Evolutionary conservation across 75 land plant species (phyloP).

Genomic region (Cunninghamia lanceolata): DNA sequence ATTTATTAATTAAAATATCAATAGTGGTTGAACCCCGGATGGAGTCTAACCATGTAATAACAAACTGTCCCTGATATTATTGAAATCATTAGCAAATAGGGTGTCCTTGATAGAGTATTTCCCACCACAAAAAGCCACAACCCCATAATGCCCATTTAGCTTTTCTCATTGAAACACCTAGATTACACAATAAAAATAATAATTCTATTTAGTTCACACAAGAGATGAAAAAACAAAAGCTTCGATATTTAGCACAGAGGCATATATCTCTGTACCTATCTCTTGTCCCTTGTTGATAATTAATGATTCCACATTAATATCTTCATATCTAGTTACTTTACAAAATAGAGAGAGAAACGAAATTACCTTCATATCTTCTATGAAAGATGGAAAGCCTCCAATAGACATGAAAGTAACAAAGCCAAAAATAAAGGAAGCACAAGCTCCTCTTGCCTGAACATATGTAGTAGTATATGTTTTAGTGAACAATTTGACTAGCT

Average conservation of each 20-base stretch:
- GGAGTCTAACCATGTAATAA: too few relatives aligned
- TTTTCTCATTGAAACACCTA: constrained; percentile 96
- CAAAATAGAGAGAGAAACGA: not conserved
- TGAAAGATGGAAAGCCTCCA: constrained; percentile 87
- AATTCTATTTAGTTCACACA: not conserved
- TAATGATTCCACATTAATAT: too few relatives aligned
- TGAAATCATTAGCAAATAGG: constrained; percentile 79
- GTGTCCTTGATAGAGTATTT: constrained; percentile 86
- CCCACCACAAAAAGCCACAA: constrained; percentile 83
- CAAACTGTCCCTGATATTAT: constrained; percentile 65
- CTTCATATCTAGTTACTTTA: not conserved
- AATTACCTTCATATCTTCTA: constrained; percentile 49
- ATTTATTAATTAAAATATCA: too few relatives aligned
- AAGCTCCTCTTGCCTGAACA: constrained; percentile 86
- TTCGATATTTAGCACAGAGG: not conserved
- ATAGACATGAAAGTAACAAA: constrained; percentile 94
- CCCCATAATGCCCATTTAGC: constrained; percentile 95
- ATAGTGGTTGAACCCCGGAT: too few relatives aligned
- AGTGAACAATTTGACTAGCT: not conserved
- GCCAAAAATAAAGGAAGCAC: constrained; percentile 80
- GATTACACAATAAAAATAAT: not conserved
- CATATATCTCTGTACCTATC: not conserved
- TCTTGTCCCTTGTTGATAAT: too few relatives aligned
- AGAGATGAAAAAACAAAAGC: not conserved
- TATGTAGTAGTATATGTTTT: not conserved